Evolutionary conservation across 805 yeast species (phyloP).

Genomic region (Candida montana): DNA sequence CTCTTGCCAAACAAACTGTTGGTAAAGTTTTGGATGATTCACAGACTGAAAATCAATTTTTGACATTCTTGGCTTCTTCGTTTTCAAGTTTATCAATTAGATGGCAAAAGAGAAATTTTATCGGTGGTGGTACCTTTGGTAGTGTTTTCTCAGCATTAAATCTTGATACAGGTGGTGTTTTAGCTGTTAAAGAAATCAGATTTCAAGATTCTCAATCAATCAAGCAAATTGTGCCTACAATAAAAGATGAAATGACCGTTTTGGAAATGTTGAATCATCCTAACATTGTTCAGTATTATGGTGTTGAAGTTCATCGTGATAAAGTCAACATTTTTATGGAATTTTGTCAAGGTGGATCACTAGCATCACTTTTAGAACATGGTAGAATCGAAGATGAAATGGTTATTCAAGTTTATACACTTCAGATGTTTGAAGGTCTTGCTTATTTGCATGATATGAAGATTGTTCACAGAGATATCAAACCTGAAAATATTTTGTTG

Average conservation of each 20-base stretch:
- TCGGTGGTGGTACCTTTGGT: conserved; percentile 97
- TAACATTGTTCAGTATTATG: conserved; percentile 91
- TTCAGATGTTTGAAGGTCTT: conserved; percentile 91
- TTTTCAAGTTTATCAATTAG: conserved; percentile 86
- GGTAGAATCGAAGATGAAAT: conserved; percentile 95
- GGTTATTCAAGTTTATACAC: conserved; percentile 82
- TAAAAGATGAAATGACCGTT: conserved; percentile 95
- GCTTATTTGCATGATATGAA: conserved; percentile 93
- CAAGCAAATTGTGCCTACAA: conserved; percentile 76
- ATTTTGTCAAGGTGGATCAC: conserved; percentile 92
- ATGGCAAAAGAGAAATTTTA: conserved; percentile 93
- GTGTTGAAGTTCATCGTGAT: conserved; percentile 96
- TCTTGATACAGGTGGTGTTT: conserved; percentile 88
- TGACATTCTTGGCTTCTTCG: conserved; percentile 81
- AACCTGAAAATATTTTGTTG: conserved; percentile 87
- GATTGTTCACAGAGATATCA: conserved; percentile 93
- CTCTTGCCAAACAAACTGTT: conserved; percentile 39
- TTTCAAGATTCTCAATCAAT: conserved; percentile 85
- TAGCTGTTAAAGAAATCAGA: conserved; percentile 95
- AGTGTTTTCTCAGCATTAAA: conserved; percentile 88
- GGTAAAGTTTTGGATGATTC: conserved; percentile 89
- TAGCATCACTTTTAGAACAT: conserved; percentile 78
- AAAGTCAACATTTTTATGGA: conserved; percentile 96
- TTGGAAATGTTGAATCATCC: conserved; percentile 94
- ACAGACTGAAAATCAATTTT: conserved; percentile 80